Base-by-base conservation (phyloP, 2,329 filamentous ascomycete species). In the Ceratocystis huliohia region DNA sequence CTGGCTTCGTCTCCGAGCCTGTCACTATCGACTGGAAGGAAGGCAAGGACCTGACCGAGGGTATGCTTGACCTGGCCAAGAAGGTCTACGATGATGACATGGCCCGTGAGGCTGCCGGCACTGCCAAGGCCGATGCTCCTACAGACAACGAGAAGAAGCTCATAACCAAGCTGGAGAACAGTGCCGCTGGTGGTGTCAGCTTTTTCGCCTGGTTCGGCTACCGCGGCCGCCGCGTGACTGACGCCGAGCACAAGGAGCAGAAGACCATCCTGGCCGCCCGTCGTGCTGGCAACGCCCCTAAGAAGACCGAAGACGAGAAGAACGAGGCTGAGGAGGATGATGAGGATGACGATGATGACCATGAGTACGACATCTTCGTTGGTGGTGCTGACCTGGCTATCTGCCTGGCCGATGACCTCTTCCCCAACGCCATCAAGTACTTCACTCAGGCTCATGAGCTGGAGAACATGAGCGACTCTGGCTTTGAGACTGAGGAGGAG, bases 171-270 rank as follows among this genome's bases (percentile, higher is more conserved):
- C 84, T 82, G 69, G 80, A 84, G 70, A 77, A 79, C 69, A 85
- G 81, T 17, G 82, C 83, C 61, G 81, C 88, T 69, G 84, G 84
- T 59, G 85, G 82, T 5, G 74, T 86, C 63, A 91, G 87, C 77
- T 96, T 96, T 81, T 96, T 96, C 74, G 84, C 86, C 67, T 94
- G 88, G 83, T 96, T 96, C 75, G 89, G 88, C 65, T 96, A 87
- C 78, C 84, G 81, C 69, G 89, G 85, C 70, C 79, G 83, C 69
- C 84, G 83, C 72, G 78, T 96, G 71, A 84, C 82, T 61, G 87
- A 84, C 1, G 88, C 89, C 75, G 88, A 95, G 80, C 87, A 83
- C 71, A 80, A 84, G 71, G 83, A 88, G 71, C 81, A 84, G 69
- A 72, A 77, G 72, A 74, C 75, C 65, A 76, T 77, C 71, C 77